Base-by-base conservation (phyloP, 306 rosid genomes). In the Quercus gilva region DNA sequence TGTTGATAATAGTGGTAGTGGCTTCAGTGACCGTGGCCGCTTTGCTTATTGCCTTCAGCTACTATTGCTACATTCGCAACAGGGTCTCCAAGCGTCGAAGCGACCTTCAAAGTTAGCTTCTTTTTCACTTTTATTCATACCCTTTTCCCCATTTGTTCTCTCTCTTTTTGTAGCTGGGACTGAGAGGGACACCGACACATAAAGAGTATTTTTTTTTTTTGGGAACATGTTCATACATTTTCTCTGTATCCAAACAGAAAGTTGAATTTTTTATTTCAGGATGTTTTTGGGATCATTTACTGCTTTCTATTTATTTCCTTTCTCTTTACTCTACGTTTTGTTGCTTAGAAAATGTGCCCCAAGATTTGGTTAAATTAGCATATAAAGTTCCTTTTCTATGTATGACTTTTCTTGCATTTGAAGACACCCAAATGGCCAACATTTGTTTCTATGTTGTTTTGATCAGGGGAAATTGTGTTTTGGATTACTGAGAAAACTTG, bases 61-160 rank as follows among this genome's bases (percentile, higher is more conserved):
- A 95, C 88, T 95, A 95, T 76, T 92, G 98, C 87, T 90, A 93
- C 83, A 91, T 95, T 64, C 84, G 88, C 80, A 85, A 81, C 84
- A 89, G 93, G 80, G 89, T 95, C 81, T 79, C 98, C 74, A 89
- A 81, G 64, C 92, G 87, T 74, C 91, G 85, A 55, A 83, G 82
- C 78, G 72, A 45, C 82, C 84, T 69, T 56, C 83, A 85, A 77
- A 86, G 99, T 94, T 67, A 83, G 88, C 78, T 20, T 5, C 68
- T 17, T 55, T 74, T 18, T 55, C 14, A 5, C 29, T 63, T 65
- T 8, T 67, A 6, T 67, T 67, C 72, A 23, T 31, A 33, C 49
- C 49, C 45, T 8, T 65, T 65, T 28, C 2, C 5, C 17, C 52
- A 64, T 58, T 58, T 65, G 49, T 21, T 11, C 35, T 8, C 71